Evolutionary conservation across 345 rosid genomes (phyloP).

Genomic region (Mallotus nudiflorus): DNA sequence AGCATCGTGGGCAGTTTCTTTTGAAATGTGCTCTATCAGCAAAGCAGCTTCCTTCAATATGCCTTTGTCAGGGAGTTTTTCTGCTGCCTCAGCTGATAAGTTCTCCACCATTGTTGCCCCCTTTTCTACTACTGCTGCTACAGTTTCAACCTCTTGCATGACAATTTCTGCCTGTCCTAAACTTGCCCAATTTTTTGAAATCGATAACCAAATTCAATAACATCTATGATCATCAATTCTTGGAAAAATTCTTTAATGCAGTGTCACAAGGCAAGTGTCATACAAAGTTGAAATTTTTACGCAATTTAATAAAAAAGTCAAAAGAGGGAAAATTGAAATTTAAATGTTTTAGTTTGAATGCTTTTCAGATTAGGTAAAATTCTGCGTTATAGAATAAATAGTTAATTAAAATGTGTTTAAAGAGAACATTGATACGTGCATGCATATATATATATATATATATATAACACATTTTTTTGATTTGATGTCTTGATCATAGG

Average conservation of each 20-base stretch:
- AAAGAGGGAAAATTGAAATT: too few species aligned
- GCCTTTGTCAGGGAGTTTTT: conserved; percentile 49
- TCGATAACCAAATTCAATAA: neutral
- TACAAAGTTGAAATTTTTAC: too few species aligned
- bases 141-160: conserved; percentile 52
- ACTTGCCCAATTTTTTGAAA: neutral
- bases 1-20: conserved; percentile 66
- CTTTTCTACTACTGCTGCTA: conserved; percentile 42
- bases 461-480: too few species aligned
- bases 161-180: conserved; percentile 38
- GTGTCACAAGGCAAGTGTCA: too few species aligned
- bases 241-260: neutral
- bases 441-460: too few species aligned
- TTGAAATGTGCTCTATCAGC: conserved; percentile 49
- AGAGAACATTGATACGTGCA: too few species aligned
- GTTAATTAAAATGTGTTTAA: too few species aligned
- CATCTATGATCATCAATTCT: neutral
- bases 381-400: too few species aligned
- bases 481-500: too few species aligned
- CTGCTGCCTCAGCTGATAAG: conserved; percentile 25
- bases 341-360: too few species aligned
- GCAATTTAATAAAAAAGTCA: too few species aligned
- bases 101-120: conserved; percentile 32
- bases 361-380: too few species aligned
- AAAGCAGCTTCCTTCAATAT: conserved; percentile 59